A percentile compares a stretch with the other conserved stretches of the same genome.
Evolutionary conservation across 805 yeast genomes (phyloP).

Genomic region (Maudiozyma serrabonitensis): DNA sequence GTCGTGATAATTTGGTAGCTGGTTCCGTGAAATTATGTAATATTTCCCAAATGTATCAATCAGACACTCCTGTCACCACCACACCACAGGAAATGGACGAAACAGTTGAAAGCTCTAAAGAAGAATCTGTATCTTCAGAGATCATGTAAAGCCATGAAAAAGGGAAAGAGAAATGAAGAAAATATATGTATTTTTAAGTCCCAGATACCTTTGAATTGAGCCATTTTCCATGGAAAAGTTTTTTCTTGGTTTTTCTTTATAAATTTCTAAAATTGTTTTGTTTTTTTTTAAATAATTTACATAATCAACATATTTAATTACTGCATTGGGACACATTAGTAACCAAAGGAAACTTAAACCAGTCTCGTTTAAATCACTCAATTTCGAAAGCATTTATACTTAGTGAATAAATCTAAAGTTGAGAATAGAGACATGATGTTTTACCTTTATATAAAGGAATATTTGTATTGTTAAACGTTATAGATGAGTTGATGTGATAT

Average conservation of each 20-base stretch:
- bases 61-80: too few relatives aligned
- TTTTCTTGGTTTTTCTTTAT: not conserved
- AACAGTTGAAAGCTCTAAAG: too few relatives aligned
- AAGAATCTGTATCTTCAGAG: too few relatives aligned
- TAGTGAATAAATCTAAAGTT: too few relatives aligned
- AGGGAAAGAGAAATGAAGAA: not conserved
- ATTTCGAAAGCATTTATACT: too few relatives aligned
- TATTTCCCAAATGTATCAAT: slow-evolving; percentile 7
- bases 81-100: too few relatives aligned
- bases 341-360: not conserved
- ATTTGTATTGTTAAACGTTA: too few relatives aligned
- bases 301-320: not conserved
- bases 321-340: not conserved
- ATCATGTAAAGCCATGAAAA: not conserved
- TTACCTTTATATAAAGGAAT: too few relatives aligned
- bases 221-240: not conserved
- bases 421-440: too few relatives aligned
- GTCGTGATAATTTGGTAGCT: slow-evolving; percentile 18
- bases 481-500: too few relatives aligned
- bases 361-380: too few relatives aligned
- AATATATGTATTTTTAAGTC: not conserved
- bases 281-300: not conserved
- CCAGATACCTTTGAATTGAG: not conserved
- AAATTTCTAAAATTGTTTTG: not conserved
- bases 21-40: slow-evolving; percentile 16